Base-by-base conservation (phyloP, 148 eudicot genomes). In the Chenopodium berlandieri region DNA sequence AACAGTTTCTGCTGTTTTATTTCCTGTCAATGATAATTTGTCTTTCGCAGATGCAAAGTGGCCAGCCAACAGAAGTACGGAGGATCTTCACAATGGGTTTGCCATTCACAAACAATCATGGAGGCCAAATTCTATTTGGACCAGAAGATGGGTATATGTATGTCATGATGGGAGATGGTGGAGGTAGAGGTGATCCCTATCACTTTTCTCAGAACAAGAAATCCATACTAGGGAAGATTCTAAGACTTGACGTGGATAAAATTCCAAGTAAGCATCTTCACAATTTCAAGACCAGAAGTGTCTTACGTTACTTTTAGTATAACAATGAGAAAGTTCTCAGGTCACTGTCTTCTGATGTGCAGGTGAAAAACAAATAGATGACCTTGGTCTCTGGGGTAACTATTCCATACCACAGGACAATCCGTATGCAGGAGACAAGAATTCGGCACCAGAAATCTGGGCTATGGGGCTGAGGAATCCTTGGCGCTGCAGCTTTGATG, bases 401-500 rank as follows among this genome's bases (percentile, higher is more conserved):
- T 95, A 95, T 82, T 84, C 94, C 9, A 73, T 92, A 80, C 99
- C 99, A 58, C 76, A 58, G 65, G 97, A 94, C 81, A 95, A 95
- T 81, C 99, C 97, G 7, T 90, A 80, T 73, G 31, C 87, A 0
- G 91, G 91, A 75, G 99, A 95, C 75, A 87, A 89, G 75, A 92
- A 87, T 1, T 81, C 88, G 85, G 85, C 85, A 25, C 91, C 86
- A 9, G 97, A 93, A 86, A 89, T 95, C 25, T 95, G 97, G 97
- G 99, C 99, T 2, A 77, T 89, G 82, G 99, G 99, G 68, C 81
- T 95, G 63, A 88, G 97, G 80, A 94, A 94, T 81, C 99, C 97
- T 11, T 95, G 99, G 99, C 93, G 99, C 48, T 95, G 99, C 77
- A 93, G 97, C 89, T 93, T 94, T 78, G 99, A 95, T 82, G 84